Conservation (phyloP, 2,329 filamentous ascomycete species). For the Conoideocrella luteorostrata region DNA sequence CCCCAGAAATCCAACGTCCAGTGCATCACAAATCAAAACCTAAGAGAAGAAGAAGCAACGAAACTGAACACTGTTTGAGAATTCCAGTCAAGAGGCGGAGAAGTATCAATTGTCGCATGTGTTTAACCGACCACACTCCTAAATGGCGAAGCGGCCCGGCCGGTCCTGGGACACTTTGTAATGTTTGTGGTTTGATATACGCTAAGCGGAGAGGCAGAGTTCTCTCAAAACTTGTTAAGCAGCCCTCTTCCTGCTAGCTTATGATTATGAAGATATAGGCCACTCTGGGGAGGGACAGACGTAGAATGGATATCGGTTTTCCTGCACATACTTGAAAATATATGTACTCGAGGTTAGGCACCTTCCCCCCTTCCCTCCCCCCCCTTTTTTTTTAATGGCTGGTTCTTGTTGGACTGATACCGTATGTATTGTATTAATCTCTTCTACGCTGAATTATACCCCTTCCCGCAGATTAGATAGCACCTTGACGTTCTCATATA, state of each 20-base stretch:
- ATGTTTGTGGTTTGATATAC: slow-evolving; percentile 59
- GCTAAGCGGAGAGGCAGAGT: slow-evolving; percentile 17
- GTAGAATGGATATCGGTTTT: not conserved
- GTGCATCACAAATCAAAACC: not conserved
- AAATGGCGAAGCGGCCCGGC: slow-evolving; percentile 72
- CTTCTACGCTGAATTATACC: not conserved
- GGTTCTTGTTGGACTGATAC: not conserved
- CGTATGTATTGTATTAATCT: not conserved
- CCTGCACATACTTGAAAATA: too few relatives aligned
- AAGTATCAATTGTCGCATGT: slow-evolving; percentile 31
- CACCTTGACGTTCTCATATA: too few relatives aligned
- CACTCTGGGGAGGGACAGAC: not conserved
- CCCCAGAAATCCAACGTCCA: not conserved
- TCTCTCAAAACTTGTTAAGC: not conserved
- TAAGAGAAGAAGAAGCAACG: not conserved
- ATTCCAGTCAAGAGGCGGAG: slow-evolving; percentile 3
- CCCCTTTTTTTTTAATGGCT: not conserved
- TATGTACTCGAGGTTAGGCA: too few relatives aligned
- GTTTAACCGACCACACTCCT: slow-evolving; percentile 67
- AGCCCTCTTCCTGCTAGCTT: slow-evolving; percentile 8
- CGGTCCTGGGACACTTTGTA: slow-evolving; percentile 65
- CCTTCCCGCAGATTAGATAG: not conserved
- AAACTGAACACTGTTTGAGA: not conserved
- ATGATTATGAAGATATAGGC: not conserved
- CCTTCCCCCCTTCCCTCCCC: too few relatives aligned